Base-by-base conservation (phyloP, 306 rosid genomes). In the Sicyos baderoa region DNA sequence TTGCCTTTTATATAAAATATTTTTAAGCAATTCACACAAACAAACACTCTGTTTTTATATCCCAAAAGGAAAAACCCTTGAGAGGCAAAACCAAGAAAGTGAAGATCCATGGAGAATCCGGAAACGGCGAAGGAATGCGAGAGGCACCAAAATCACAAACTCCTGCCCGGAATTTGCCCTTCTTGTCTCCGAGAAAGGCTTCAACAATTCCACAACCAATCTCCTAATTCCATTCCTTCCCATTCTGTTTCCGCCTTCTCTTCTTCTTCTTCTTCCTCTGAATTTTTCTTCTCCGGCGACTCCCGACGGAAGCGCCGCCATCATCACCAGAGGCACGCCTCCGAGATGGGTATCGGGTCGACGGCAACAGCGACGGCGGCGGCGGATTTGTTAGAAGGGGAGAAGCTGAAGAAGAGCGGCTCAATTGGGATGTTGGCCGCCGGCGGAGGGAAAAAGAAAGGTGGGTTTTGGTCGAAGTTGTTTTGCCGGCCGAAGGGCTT, bases 391-490 rank as follows among this genome's bases (percentile, higher is more conserved):
- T 19, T 65, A 2, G 54, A 19, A 2, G 54, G 37, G 0, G 42
- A 66, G 0, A 47, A 22, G 55, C 8, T 66, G 55, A 66, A 44
- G 71, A 66, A 45, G 40, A 47, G 42, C 18, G 54, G 35, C 37
- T 32, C 37, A 1, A 4, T 32, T 32, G 37, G 37, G 37, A 32
- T 32, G 5, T 4, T 32, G 37, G 4, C 37, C 37, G 37, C 37
- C 61, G 61, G 10, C 9, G 53, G 18, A 18, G 35, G 12, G n/a
- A 66, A 66, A 19, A 66, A 66, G 55, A 66, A 66, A 47, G 22
- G n/a, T 66, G 55, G 70, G 54, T 66, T 66, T 47, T 66, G 71
- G 71, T 45, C 71, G 3, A 66, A 11, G 21, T 66, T 66, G 40
- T 22, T 66, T 14, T 7, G 7, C 2, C 42, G 71, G 4, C 71